Conservation (phyloP, 352 stramenopile species). For the Pythium phragmitis region DNA sequence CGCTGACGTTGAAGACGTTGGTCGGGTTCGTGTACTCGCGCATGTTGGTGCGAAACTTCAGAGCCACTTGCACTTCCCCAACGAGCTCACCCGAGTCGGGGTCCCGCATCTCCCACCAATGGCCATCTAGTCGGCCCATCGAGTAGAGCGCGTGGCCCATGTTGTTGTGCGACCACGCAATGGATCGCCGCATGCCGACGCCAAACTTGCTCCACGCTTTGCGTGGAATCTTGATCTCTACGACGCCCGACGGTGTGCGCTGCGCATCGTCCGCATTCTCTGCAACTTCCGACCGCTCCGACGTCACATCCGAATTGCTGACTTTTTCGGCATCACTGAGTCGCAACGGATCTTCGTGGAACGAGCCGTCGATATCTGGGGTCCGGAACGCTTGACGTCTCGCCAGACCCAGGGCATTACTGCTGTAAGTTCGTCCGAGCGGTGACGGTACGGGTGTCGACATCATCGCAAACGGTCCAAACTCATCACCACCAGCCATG, state of each 20-base stretch:
- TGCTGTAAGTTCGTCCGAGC: slow-evolving; percentile 25
- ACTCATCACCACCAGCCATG: slow-evolving; percentile 43
- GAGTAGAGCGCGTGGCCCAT: slow-evolving; percentile 68
- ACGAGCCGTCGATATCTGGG: slow-evolving; percentile 45
- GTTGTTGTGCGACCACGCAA: slow-evolving; percentile 79
- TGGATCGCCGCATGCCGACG: slow-evolving; percentile 61
- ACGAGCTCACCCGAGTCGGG: slow-evolving; percentile 71
- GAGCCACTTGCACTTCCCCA: slow-evolving; percentile 75
- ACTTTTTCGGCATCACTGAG: slow-evolving; percentile 66
- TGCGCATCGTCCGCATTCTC: slow-evolving; percentile 30
- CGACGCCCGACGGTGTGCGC: slow-evolving; percentile 42
- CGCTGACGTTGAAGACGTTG: slow-evolving; percentile 72
- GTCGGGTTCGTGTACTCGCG: slow-evolving; percentile 51
- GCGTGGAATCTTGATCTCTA: slow-evolving; percentile 83
- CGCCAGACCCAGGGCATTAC: slow-evolving; percentile 27
- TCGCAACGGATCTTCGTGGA: slow-evolving; percentile 39
- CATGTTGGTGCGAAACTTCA: slow-evolving; percentile 78
- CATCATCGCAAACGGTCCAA: slow-evolving; percentile 71
- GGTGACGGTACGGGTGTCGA: slow-evolving; percentile 53
- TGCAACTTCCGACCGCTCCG: slow-evolving; percentile 49
- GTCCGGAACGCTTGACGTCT: slow-evolving; percentile 47
- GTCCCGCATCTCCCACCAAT: slow-evolving; percentile 86
- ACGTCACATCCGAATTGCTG: slow-evolving; percentile 70
- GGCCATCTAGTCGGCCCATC: slow-evolving; percentile 66
- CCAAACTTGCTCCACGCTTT: slow-evolving; percentile 80